Conservation (phyloP, 78 protist species). For the Pirum gemmata region DNA sequence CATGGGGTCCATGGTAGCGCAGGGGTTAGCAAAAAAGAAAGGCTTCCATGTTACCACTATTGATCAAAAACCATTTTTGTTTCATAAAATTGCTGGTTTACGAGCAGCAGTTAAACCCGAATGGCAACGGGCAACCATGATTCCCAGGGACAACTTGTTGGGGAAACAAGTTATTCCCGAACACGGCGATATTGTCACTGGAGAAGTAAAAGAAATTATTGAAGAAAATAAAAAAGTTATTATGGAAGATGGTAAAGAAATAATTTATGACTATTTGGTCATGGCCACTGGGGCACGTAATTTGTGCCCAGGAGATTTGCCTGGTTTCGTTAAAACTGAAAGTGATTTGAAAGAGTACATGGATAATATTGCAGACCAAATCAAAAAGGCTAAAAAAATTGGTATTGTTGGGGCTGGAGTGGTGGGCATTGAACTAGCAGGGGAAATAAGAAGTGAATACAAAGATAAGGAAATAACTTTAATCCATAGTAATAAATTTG, state of each 20-base stretch:
- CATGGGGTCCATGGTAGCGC: background rate
- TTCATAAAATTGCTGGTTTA: background rate
- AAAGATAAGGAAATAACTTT: background rate
- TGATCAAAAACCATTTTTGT: background rate
- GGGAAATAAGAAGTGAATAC: background rate
- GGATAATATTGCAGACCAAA: too few species aligned
- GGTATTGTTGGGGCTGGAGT: background rate
- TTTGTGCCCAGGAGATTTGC: background rate
- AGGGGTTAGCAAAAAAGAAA: background rate
- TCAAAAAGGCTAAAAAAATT: too few species aligned
- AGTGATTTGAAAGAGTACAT: too few species aligned
- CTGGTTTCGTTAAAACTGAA: background rate
- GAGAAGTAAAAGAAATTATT: background rate
- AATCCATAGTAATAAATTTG: background rate
- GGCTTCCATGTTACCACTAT: background rate
- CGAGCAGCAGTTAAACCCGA: background rate
- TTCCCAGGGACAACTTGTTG: background rate
- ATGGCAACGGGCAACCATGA: background rate
- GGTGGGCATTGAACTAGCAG: background rate
- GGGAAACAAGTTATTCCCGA: too few species aligned
- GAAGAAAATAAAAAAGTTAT: background rate
- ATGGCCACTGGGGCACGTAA: background rate
- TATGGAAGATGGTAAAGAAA: background rate
- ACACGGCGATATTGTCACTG: background rate
- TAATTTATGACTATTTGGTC: background rate